These are phyloP conservation scores for Hymenoscyphus salicellus DNA, from an alignment of 2,329 filamentous ascomycete genomes.

Conservation along the genomic window DNA sequence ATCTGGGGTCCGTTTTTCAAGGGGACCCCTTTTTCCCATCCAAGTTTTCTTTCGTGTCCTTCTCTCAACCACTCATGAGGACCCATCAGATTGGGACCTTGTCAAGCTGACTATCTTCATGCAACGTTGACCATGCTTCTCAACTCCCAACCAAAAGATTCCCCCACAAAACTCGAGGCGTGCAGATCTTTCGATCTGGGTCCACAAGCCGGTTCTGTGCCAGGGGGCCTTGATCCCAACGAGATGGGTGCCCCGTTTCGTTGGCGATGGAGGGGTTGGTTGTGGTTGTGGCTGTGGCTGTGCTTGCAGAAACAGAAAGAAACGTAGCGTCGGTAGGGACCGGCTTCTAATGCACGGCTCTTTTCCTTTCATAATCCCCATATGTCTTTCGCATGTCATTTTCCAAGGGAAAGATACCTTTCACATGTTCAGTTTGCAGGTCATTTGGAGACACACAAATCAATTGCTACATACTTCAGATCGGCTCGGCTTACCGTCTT, in stretches of 20 bases:
- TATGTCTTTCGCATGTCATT: neutral
- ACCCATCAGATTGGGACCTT: neutral
- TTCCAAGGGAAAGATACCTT: no score
- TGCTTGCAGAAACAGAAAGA: neutral
- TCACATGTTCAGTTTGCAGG: no score
- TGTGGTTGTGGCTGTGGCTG: neutral
- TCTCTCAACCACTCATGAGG: neutral
- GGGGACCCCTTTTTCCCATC: neutral
- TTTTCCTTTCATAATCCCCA: neutral
- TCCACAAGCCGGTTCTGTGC: no score
- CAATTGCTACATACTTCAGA: no score
- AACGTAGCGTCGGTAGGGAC: neutral
- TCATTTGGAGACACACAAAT: no score
- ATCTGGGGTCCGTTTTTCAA: no score
- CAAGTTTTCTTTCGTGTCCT: neutral
- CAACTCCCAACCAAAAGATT: no score
- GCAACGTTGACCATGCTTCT: neutral
- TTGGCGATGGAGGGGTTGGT: neutral
- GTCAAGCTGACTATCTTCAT: slow-evolving; percentile 1
- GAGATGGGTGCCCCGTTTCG: no score
- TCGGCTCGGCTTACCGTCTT: no score
- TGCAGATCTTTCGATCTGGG: no score
- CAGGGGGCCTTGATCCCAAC: no score
- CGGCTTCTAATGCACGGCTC: neutral
- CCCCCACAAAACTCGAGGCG: no score